Percentiles rank a stretch among this genome's conserved stretches.
Conservation (phyloP, 805 yeast species). For the Cyberlindnera veronae region DNA sequence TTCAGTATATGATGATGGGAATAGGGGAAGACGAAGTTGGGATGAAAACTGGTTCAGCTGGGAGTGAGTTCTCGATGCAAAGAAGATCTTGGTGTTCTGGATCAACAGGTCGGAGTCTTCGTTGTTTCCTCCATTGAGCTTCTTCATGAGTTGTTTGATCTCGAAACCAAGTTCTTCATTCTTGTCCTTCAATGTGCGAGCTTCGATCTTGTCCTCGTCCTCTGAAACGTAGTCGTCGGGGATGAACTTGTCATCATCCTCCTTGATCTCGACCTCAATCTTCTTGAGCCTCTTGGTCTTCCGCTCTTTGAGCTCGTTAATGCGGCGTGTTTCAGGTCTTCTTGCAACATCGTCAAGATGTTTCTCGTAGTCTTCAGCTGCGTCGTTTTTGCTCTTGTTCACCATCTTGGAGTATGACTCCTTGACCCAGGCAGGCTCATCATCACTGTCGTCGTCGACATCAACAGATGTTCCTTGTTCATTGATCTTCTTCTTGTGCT, state of each 20-base stretch:
- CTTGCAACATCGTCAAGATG: slow-evolving; percentile 30
- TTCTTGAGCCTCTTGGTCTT: slow-evolving; percentile 20
- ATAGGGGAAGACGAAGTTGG: slow-evolving; percentile 59
- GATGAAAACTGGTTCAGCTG: slow-evolving; percentile 78
- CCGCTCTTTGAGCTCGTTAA: slow-evolving; percentile 9
- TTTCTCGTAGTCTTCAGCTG: slow-evolving; percentile 33
- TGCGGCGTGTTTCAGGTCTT: slow-evolving; percentile 14
- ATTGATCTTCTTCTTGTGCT: slow-evolving; percentile 27
- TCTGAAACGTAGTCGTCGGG: slow-evolving; percentile 39
- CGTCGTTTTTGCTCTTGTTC: slow-evolving; percentile 23
- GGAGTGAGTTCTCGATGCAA: slow-evolving; percentile 87
- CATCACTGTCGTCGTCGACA: slow-evolving; percentile 35
- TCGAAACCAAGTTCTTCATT: slow-evolving; percentile 41
- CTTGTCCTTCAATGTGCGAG: slow-evolving; percentile 19
- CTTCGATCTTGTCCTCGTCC: slow-evolving; percentile 20
- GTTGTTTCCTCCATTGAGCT: slow-evolving; percentile 32
- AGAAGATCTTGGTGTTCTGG: slow-evolving; percentile 50
- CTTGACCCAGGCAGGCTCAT: slow-evolving; percentile 71
- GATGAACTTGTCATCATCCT: slow-evolving; percentile 35
- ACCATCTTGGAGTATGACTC: slow-evolving; percentile 33
- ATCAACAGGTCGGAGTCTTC: slow-evolving; percentile 22
- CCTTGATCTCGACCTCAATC: slow-evolving; percentile 26
- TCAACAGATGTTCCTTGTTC: background rate
- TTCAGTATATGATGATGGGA: slow-evolving; percentile 56
- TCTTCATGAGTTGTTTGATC: slow-evolving; percentile 43